Conservation (phyloP, 2,329 filamentous ascomycete genomes). For the Fonsecaea nubica region DNA sequence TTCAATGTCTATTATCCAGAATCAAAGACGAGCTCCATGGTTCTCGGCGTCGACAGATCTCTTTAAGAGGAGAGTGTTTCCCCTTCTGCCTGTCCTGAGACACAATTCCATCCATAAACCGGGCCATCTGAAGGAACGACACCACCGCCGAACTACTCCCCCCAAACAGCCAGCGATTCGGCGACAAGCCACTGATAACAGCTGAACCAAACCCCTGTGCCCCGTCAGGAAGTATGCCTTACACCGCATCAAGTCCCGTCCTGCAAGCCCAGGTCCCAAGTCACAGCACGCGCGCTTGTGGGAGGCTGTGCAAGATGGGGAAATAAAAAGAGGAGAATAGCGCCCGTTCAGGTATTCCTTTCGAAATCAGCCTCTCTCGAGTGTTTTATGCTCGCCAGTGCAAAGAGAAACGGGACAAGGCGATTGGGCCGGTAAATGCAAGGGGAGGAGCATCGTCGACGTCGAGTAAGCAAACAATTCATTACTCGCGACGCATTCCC, state of each 20-base stretch:
- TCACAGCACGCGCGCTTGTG: background rate
- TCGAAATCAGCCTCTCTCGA: background rate
- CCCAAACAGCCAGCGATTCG: background rate
- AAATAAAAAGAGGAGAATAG: background rate
- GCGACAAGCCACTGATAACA: background rate
- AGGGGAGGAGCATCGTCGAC: background rate
- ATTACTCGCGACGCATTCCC: constrained; percentile 3
- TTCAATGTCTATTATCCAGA: background rate
- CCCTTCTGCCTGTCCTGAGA: background rate
- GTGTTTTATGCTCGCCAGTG: background rate
- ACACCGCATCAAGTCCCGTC: background rate
- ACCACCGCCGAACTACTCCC: background rate
- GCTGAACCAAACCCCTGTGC: background rate
- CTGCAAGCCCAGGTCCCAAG: background rate
- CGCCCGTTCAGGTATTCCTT: background rate
- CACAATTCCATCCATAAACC: background rate
- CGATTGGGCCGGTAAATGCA: background rate
- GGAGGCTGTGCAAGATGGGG: background rate
- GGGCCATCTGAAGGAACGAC: background rate
- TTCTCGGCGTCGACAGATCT: background rate
- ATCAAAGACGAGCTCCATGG: background rate
- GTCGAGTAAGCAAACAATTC: background rate
- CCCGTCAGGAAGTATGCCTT: background rate
- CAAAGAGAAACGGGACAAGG: background rate
- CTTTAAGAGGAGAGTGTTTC: background rate